Evolutionary conservation across 306 rosid genomes (phyloP).

Genomic region (Lathyrus oleraceus): DNA sequence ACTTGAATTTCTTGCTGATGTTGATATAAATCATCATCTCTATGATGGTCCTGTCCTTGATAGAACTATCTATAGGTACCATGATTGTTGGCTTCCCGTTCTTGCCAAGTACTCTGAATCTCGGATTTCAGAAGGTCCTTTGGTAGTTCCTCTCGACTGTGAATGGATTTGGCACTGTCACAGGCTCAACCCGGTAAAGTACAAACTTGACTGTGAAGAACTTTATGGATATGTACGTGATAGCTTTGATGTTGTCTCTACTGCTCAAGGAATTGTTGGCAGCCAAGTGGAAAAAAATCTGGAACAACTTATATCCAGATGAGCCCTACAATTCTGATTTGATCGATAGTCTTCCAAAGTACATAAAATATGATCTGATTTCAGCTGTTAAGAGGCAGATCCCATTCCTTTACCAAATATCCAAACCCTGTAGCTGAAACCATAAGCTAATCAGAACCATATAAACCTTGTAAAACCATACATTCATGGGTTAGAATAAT

Average conservation of each 20-base stretch:
- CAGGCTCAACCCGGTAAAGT: conserved; percentile 91
- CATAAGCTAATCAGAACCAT: too few relatives aligned
- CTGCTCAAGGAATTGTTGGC: conserved; percentile 53
- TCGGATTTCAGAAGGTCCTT: conserved; percentile 58
- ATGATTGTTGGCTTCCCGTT: conserved; percentile 95
- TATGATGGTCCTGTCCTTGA: conserved; percentile 77
- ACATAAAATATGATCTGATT: conserved; percentile 80
- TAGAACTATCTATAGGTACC: conserved; percentile 88
- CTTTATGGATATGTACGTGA: conserved; percentile 78
- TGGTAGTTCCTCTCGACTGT: conserved; percentile 94
- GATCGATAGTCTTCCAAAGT: conserved; percentile 46
- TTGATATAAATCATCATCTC: conserved; percentile 73
- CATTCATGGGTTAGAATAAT: too few relatives aligned
- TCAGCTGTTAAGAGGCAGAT: conserved; percentile 81
- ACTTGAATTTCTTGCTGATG: conserved; percentile 81
- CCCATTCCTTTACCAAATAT: conserved; percentile 89
- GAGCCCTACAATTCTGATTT: conserved; percentile 70
- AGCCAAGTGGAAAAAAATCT: conserved; percentile 66
- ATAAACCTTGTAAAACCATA: too few relatives aligned
- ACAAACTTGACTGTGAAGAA: conserved; percentile 76
- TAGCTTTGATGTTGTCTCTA: conserved; percentile 71
- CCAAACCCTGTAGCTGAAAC: too few relatives aligned
- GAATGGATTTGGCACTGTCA: conserved; percentile 99
- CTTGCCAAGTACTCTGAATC: conserved; percentile 71
- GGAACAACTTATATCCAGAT: conserved; percentile 70